A percentile compares a stretch with the other conserved stretches of the same genome.
Conservation (phyloP, 805 yeast genomes). For the Candida pseudofarinosa region DNA sequence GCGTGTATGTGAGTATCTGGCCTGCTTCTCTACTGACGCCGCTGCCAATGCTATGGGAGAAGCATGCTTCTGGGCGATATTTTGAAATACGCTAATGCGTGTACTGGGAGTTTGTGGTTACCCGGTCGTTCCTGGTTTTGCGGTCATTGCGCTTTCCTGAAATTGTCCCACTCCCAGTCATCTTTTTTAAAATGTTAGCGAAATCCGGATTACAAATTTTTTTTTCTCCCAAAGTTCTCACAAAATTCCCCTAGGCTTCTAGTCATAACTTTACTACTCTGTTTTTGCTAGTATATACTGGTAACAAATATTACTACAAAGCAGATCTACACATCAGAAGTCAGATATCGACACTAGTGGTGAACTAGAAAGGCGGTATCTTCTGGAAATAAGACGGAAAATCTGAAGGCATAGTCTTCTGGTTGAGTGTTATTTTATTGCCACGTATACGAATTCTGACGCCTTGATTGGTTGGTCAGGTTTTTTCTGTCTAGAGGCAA, state of each 20-base stretch:
- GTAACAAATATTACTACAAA: neutral
- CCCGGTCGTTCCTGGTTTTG: slow-evolving; percentile 1
- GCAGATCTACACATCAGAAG: neutral
- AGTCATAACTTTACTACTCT: neutral
- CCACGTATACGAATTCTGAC: slow-evolving; percentile 12
- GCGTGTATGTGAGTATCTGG: too few species aligned
- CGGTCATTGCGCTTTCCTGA: slow-evolving; percentile 2
- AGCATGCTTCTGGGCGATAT: too few species aligned
- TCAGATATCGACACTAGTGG: neutral
- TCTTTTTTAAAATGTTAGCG: neutral
- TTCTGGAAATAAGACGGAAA: neutral
- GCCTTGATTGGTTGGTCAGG: slow-evolving; percentile 11
- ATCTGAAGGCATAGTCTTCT: neutral
- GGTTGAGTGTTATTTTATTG: neutral
- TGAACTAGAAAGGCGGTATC: neutral
- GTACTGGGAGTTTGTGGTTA: neutral
- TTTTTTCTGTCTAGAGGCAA: slow-evolving; percentile 1
- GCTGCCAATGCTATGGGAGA: too few species aligned
- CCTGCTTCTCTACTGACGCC: too few species aligned
- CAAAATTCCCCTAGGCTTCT: neutral
- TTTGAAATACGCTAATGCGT: too few species aligned
- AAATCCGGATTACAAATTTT: slow-evolving; percentile 3
- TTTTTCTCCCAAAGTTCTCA: neutral
- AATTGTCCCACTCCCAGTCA: slow-evolving; percentile 1
- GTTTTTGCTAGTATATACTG: neutral